Percentiles rank a stretch among this genome's conserved stretches.
phyloP scores from a whole-genome alignment of 2,329 filamentous ascomycete species.

The Colletotrichum ledebouriae region DNA sequence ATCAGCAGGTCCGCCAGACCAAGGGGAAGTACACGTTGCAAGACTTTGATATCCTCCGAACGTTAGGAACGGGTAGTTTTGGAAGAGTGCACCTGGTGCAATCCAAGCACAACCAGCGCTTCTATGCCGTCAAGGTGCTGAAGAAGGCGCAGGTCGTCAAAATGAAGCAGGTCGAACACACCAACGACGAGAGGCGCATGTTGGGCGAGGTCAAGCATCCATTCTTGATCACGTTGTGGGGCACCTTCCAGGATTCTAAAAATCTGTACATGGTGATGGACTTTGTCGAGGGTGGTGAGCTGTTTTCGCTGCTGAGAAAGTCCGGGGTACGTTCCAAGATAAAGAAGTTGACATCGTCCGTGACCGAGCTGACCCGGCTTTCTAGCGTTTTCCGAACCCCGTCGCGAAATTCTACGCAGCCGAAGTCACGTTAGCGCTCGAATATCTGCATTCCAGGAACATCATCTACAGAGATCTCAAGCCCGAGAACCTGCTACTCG shows the following conservation, averaged over 20 bases:
- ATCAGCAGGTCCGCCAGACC: conserved; percentile 71
- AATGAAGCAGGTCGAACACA: conserved; percentile 99
- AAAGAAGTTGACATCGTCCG: not conserved
- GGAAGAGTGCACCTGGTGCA: conserved; percentile 96
- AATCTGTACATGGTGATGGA: conserved; percentile 99
- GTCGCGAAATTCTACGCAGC: conserved; percentile 99
- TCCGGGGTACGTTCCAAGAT: conserved; percentile 76
- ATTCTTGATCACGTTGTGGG: conserved; percentile 97
- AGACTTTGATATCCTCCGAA: conserved; percentile 92
- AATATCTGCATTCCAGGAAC: conserved; percentile 93
- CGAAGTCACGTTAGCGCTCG: conserved; percentile 93
- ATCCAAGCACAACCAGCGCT: conserved; percentile 97
- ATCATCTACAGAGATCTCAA: conserved; percentile 99
- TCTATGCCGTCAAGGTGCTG: conserved; percentile 97
- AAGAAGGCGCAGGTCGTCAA: conserved; percentile 99
- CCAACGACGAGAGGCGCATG: conserved; percentile 97
- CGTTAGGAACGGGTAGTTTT: conserved; percentile 96
- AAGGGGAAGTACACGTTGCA: conserved; percentile 97
- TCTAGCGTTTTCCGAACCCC: conserved; percentile 96
- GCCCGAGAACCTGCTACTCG: conserved; percentile 91
- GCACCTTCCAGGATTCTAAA: conserved; percentile 94
- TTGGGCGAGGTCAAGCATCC: conserved; percentile 96
- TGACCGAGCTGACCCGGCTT: conserved; percentile 43
- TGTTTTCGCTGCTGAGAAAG: conserved; percentile 95
- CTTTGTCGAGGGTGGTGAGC: conserved; percentile 97